Evolutionary conservation across 2,329 filamentous ascomycete species (phyloP).

Genomic region (Curvularia lunata): DNA sequence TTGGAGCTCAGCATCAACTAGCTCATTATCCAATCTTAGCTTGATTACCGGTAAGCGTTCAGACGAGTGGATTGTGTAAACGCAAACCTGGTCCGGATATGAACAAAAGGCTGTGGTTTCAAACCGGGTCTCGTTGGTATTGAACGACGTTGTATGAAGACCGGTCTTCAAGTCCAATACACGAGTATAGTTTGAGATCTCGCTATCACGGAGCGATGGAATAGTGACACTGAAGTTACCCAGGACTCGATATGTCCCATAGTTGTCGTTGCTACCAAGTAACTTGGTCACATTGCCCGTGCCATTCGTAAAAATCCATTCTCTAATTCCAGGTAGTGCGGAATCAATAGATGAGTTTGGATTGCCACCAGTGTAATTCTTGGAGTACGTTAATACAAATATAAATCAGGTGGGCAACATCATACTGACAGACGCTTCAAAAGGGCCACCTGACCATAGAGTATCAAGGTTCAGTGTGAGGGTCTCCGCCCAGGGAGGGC

Average conservation of each 20-base stretch:
- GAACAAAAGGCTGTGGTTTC: slow-evolving; percentile 55
- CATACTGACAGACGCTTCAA: slow-evolving; percentile 49
- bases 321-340: slow-evolving; percentile 53
- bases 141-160: slow-evolving; percentile 44
- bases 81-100: slow-evolving; percentile 51
- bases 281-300: slow-evolving; percentile 53
- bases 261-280: slow-evolving; percentile 49
- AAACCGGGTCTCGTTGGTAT: slow-evolving; percentile 39
- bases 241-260: slow-evolving; percentile 57
- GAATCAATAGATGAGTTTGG: slow-evolving; percentile 46
- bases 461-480: slow-evolving; percentile 58
- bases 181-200: slow-evolving; percentile 46
- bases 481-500: slow-evolving; percentile 52
- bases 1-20: slow-evolving; percentile 39
- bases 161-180: slow-evolving; percentile 55
- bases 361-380: slow-evolving; percentile 58
- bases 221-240: slow-evolving; percentile 56
- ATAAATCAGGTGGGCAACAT: no score
- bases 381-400: background rate
- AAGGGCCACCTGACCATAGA: slow-evolving; percentile 60
- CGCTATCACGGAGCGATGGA: slow-evolving; percentile 26
- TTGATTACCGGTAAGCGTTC: slow-evolving; percentile 51
- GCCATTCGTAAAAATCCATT: slow-evolving; percentile 57
- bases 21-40: slow-evolving; percentile 53
- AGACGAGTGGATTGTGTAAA: slow-evolving; percentile 45